These are phyloP conservation scores for Pholiota adiposa DNA, from an alignment of 1,284 basidiomycete genomes.

Conservation along the genomic window DNA sequence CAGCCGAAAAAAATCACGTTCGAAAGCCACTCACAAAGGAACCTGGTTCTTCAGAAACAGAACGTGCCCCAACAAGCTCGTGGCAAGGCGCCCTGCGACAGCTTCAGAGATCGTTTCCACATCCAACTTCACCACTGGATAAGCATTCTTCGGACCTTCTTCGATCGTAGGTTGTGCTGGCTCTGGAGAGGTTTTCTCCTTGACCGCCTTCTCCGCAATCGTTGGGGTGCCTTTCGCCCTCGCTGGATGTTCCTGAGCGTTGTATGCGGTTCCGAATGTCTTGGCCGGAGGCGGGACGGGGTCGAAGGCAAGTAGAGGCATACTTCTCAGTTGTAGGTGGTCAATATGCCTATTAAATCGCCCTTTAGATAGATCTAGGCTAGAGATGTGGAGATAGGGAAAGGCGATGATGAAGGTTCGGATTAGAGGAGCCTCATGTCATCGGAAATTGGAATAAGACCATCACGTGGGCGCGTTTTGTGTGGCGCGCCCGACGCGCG, in stretches of 20 bases:
- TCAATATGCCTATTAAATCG: too few relatives aligned
- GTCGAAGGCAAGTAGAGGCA: neutral
- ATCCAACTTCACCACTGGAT: constrained; percentile 51
- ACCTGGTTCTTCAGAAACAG: constrained; percentile 77
- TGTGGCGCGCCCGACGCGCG: neutral
- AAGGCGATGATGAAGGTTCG: neutral
- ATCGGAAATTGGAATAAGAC: neutral
- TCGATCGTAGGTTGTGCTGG: neutral
- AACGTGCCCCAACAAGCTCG: constrained; percentile 64
- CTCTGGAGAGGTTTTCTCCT: neutral
- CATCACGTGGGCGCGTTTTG: neutral
- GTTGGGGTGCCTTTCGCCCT: neutral
- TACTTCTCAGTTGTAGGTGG: neutral
- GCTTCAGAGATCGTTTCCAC: constrained; percentile 52
- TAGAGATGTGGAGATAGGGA: neutral
- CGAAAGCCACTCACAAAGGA: constrained; percentile 61
- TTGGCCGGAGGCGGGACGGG: neutral
- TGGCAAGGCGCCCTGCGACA: constrained; percentile 64
- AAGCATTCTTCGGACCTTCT: constrained; percentile 7
- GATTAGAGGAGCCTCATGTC: neutral
- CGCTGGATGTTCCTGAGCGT: neutral
- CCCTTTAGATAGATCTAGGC: too few relatives aligned
- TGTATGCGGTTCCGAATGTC: neutral
- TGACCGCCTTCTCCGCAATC: neutral
- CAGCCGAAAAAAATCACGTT: neutral